These are phyloP conservation scores for Neopestalotiopsis sp. DNA, from an alignment of 2,329 filamentous ascomycete genomes.

Conservation along the genomic window DNA sequence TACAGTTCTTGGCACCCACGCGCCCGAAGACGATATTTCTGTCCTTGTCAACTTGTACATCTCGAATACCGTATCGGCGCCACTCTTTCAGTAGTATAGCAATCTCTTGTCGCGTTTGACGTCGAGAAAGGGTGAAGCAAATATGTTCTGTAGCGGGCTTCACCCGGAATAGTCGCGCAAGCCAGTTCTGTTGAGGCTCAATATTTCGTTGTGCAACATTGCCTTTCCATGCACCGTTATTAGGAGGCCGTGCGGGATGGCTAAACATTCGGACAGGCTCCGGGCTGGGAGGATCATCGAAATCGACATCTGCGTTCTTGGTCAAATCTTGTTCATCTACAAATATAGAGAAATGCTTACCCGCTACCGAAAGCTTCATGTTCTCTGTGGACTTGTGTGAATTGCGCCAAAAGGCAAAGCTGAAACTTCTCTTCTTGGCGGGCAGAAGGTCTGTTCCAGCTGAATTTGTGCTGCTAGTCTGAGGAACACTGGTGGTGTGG, in stretches of 20 bases:
- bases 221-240: slow-evolving; percentile 30
- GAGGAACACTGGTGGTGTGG: slow-evolving; percentile 26
- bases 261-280: slow-evolving; percentile 30
- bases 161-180: slow-evolving; percentile 86
- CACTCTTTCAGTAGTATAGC: slow-evolving; percentile 78
- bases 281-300: slow-evolving; percentile 35
- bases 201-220: slow-evolving; percentile 52
- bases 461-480: slow-evolving; percentile 30
- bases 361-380: slow-evolving; percentile 48
- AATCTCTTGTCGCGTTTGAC: slow-evolving; percentile 79
- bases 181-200: slow-evolving; percentile 81
- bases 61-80: slow-evolving; percentile 80
- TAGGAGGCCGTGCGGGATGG: slow-evolving; percentile 23
- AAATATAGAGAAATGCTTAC: slow-evolving; percentile 37
- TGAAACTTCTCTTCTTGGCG: slow-evolving; percentile 56
- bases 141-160: slow-evolving; percentile 80
- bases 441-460: slow-evolving; percentile 23
- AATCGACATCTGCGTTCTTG: slow-evolving; percentile 35
- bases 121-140: slow-evolving; percentile 75
- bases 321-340: slow-evolving; percentile 23
- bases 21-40: slow-evolving; percentile 81
- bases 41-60: slow-evolving; percentile 79
- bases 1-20: slow-evolving; percentile 80
- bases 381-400: slow-evolving; percentile 44
- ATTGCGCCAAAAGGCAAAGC: slow-evolving; percentile 61